Evolutionary conservation across 2,329 filamentous ascomycete species (phyloP).

Genomic region (Clarireedia homoeocarpa): DNA sequence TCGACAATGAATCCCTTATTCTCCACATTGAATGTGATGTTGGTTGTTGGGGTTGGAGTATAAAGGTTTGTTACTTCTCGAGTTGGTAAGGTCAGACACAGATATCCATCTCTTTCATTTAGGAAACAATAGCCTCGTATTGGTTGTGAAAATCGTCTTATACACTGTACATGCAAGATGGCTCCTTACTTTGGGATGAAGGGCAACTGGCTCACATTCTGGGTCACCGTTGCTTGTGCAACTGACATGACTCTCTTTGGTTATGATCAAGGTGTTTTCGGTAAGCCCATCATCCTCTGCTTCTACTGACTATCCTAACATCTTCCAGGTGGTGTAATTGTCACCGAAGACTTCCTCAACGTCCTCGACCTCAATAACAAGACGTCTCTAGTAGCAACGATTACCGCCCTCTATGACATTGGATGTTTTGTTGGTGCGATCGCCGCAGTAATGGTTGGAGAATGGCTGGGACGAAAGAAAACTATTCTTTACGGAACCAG

Average conservation of each 20-base stretch:
- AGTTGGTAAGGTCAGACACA: background rate
- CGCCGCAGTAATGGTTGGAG: slow-evolving; percentile 15
- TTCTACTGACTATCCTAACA: background rate
- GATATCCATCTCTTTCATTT: background rate
- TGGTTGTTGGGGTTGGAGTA: background rate
- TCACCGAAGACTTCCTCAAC: slow-evolving; percentile 36
- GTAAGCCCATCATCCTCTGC: background rate
- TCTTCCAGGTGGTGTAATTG: slow-evolving; percentile 36
- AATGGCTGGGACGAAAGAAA: slow-evolving; percentile 31
- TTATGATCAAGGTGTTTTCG: slow-evolving; percentile 42
- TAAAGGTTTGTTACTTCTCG: background rate
- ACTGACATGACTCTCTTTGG: slow-evolving; percentile 38
- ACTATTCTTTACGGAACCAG: slow-evolving; percentile 20
- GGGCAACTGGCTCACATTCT: slow-evolving; percentile 49
- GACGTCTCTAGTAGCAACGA: slow-evolving; percentile 32
- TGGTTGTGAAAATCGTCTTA: background rate
- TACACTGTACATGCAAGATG: background rate
- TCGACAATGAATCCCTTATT: background rate
- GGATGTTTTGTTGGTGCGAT: slow-evolving; percentile 42
- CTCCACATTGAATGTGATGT: background rate
- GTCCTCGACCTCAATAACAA: slow-evolving; percentile 25
- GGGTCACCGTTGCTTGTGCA: slow-evolving; percentile 41
- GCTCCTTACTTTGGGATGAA: slow-evolving; percentile 41
- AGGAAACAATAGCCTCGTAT: background rate
- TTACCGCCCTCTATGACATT: slow-evolving; percentile 39